These are phyloP conservation scores for Stentor roeselii DNA, from an alignment of 73 alveolate species.

Conservation along the genomic window DNA sequence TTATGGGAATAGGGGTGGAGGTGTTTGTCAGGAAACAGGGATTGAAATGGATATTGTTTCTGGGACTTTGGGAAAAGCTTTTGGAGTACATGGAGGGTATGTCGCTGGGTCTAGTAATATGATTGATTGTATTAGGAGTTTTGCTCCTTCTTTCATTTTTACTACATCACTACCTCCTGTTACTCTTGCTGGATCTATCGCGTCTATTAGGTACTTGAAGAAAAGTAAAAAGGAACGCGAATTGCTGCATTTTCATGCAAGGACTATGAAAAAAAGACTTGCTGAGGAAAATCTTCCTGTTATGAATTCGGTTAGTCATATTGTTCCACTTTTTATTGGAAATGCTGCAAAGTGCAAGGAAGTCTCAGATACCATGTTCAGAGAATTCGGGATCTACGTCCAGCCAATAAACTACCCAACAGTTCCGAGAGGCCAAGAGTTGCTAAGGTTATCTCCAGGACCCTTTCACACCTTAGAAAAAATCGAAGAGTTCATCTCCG, in stretches of 20 bases:
- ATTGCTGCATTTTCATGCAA: constrained; percentile 37
- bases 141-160: constrained; percentile 67
- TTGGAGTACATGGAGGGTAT: constrained; percentile 83
- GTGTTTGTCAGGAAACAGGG: constrained; percentile 58
- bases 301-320: constrained; percentile 57
- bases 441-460: constrained; percentile 42
- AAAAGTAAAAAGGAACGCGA: constrained; percentile 49
- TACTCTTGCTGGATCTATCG: constrained; percentile 61
- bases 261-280: constrained; percentile 38
- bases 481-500: constrained; percentile 32
- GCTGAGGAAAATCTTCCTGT: constrained; percentile 53
- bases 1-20: constrained; percentile 78
- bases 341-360: constrained; percentile 54
- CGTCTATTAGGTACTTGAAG: constrained; percentile 56
- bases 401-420: constrained; percentile 84
- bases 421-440: constrained; percentile 56
- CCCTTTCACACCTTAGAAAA: constrained; percentile 38
- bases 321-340: constrained; percentile 70
- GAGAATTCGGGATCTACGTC: constrained; percentile 58
- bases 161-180: constrained; percentile 76
- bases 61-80: constrained; percentile 80
- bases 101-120: constrained; percentile 48
- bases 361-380: constrained; percentile 50
- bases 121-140: constrained; percentile 58
- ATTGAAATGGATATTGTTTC: constrained; percentile 47